These are phyloP conservation scores for Amphirosellinia nigrospora DNA, from an alignment of 495 filamentous ascomycete species.

Conservation along the genomic window DNA sequence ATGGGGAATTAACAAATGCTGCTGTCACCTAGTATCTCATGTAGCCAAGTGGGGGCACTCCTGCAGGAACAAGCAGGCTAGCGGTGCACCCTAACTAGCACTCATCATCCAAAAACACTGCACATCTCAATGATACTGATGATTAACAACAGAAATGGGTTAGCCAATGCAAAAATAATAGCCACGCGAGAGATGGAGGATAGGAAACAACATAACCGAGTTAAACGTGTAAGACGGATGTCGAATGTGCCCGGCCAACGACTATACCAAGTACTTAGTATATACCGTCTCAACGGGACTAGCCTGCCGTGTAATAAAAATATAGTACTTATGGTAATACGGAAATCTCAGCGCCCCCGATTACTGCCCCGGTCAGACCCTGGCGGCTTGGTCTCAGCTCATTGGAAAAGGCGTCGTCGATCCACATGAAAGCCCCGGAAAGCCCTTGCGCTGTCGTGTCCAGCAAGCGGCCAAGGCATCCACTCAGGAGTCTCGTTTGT, in stretches of 20 bases:
- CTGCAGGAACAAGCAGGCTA: too few species aligned
- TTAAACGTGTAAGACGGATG: neutral
- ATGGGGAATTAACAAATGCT: too few species aligned
- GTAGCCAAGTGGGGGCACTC: too few species aligned
- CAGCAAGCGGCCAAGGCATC: constrained; percentile 17
- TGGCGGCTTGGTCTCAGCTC: neutral
- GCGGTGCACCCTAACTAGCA: too few species aligned
- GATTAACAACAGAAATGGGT: neutral
- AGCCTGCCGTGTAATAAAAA: too few species aligned
- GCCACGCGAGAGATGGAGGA: neutral
- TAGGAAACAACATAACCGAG: neutral
- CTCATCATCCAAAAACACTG: neutral
- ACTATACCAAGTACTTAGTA: neutral
- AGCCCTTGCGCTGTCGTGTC: neutral
- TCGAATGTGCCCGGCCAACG: neutral
- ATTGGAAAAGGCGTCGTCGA: constrained; percentile 11
- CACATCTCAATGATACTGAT: neutral
- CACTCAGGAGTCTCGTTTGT: constrained; percentile 12
- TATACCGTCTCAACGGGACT: neutral
- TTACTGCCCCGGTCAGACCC: neutral
- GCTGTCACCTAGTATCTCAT: too few species aligned
- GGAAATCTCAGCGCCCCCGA: constrained; percentile 3
- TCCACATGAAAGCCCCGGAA: constrained; percentile 13
- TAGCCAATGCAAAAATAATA: neutral
- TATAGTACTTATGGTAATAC: neutral